Evolutionary conservation across 306 rosid genomes (phyloP).

Genomic region (Arachis stenosperma): DNA sequence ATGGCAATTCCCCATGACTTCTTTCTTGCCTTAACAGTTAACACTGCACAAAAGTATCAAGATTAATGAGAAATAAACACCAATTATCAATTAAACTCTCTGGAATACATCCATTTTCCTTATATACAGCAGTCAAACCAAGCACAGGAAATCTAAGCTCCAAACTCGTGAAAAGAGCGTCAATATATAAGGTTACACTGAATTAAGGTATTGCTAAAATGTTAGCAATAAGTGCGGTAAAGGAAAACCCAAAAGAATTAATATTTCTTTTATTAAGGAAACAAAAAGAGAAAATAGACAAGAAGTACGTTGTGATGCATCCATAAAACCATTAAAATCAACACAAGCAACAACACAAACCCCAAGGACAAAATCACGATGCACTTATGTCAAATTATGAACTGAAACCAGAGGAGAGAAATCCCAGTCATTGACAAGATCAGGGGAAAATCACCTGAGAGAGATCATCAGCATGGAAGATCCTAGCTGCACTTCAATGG

Average conservation of each 20-base stretch:
- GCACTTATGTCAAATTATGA: slow-evolving; percentile 32
- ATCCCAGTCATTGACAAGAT: slow-evolving; percentile 43
- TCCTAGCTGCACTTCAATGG: slow-evolving; percentile 18
- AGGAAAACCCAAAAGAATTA: slow-evolving; percentile 45
- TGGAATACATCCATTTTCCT: slow-evolving; percentile 2
- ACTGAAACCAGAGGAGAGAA: slow-evolving; percentile 38
- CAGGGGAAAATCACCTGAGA: slow-evolving; percentile 28
- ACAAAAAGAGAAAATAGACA: slow-evolving; percentile 35
- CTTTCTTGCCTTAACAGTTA: no score
- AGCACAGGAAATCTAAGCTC: background rate
- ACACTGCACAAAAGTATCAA: background rate
- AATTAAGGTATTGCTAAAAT: slow-evolving; percentile 18
- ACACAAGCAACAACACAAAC: slow-evolving; percentile 32
- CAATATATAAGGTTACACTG: background rate
- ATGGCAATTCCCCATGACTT: no score
- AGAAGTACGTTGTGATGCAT: slow-evolving; percentile 37
- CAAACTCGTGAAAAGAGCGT: slow-evolving; percentile 8
- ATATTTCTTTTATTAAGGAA: slow-evolving; percentile 40
- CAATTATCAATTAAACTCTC: background rate
- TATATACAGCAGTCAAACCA: background rate
- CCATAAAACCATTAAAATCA: slow-evolving; percentile 49
- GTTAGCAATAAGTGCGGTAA: slow-evolving; percentile 8
- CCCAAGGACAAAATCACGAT: slow-evolving; percentile 41
- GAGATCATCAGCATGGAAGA: slow-evolving; percentile 41
- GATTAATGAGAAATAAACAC: background rate